Conservation (phyloP, 495 filamentous ascomycete species). For the Tuber aestivum region DNA sequence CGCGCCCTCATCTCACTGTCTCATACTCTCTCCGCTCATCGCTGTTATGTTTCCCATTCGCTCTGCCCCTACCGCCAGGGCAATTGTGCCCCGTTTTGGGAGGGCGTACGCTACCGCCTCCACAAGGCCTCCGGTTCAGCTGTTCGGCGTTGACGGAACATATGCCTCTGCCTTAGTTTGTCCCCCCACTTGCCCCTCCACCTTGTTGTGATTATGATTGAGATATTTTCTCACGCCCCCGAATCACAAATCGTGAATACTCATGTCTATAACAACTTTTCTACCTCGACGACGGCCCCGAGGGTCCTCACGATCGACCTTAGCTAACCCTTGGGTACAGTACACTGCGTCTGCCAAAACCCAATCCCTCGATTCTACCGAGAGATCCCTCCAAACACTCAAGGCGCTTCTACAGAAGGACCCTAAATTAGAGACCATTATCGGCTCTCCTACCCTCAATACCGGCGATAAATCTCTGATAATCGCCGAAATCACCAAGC, state of each 20-base stretch:
- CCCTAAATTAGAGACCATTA: slow-evolving; percentile 65
- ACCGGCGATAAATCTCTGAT: slow-evolving; percentile 74
- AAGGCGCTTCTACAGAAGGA: slow-evolving; percentile 69
- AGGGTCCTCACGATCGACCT: slow-evolving; percentile 11
- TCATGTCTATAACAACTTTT: slow-evolving; percentile 3
- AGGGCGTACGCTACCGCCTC: slow-evolving; percentile 72
- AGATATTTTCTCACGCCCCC: background rate
- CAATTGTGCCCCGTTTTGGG: slow-evolving; percentile 48
- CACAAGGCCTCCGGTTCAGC: slow-evolving; percentile 75
- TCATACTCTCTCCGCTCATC: slow-evolving; percentile 19
- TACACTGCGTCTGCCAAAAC: slow-evolving; percentile 93
- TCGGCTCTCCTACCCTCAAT: slow-evolving; percentile 72
- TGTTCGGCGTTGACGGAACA: slow-evolving; percentile 95
- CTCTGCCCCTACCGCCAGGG: slow-evolving; percentile 42
- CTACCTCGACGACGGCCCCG: background rate
- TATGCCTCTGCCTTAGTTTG: slow-evolving; percentile 97
- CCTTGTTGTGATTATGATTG: background rate
- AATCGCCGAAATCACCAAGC: slow-evolving; percentile 74
- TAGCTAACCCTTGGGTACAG: slow-evolving; percentile 53
- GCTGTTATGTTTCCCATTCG: slow-evolving; percentile 39
- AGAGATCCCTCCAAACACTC: slow-evolving; percentile 67
- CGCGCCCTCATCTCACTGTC: slow-evolving; percentile 13
- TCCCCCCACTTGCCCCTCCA: slow-evolving; percentile 20
- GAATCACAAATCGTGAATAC: background rate
- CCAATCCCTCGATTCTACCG: slow-evolving; percentile 70